These are phyloP conservation scores for Lasiodiplodia citricola DNA, from an alignment of 2,329 filamentous ascomycete genomes.

Conservation along the genomic window DNA sequence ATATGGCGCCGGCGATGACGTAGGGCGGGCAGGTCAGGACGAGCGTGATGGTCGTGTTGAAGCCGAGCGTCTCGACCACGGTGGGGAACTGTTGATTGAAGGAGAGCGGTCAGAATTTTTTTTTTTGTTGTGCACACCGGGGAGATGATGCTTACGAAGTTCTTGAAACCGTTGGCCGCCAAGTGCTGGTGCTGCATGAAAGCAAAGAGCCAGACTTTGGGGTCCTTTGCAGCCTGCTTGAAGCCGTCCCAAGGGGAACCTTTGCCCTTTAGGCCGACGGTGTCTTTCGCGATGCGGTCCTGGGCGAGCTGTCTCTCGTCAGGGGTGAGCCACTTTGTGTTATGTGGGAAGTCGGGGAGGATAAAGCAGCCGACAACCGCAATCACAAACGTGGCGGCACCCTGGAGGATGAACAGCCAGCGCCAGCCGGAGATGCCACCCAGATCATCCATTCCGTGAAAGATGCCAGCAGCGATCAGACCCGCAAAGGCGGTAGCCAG, in stretches of 20 bases:
- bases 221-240: slow-evolving; percentile 4
- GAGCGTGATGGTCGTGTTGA: slow-evolving; percentile 42
- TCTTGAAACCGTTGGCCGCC: slow-evolving; percentile 27
- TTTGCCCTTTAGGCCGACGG: slow-evolving; percentile 51
- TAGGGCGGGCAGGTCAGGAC: slow-evolving; percentile 33
- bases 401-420: slow-evolving; percentile 40
- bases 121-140: too few relatives aligned
- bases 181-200: slow-evolving; percentile 35
- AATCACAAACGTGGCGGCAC: slow-evolving; percentile 42
- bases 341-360: slow-evolving; percentile 40
- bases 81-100: slow-evolving; percentile 41
- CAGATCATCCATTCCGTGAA: slow-evolving; percentile 43
- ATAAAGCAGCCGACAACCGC: slow-evolving; percentile 41
- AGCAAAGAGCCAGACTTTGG: slow-evolving; percentile 11
- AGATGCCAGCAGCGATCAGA: slow-evolving; percentile 59
- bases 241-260: background rate
- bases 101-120: background rate
- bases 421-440: slow-evolving; percentile 43
- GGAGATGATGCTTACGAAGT: background rate
- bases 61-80: slow-evolving; percentile 45
- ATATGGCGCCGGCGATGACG: slow-evolving; percentile 34
- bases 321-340: slow-evolving; percentile 17
- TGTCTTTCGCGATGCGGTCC: slow-evolving; percentile 49
- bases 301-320: slow-evolving; percentile 30
- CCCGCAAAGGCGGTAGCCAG: slow-evolving; percentile 59